These are phyloP conservation scores for Phanerochaete sordida DNA, from an alignment of 768 basidiomycete species.

Conservation along the genomic window DNA sequence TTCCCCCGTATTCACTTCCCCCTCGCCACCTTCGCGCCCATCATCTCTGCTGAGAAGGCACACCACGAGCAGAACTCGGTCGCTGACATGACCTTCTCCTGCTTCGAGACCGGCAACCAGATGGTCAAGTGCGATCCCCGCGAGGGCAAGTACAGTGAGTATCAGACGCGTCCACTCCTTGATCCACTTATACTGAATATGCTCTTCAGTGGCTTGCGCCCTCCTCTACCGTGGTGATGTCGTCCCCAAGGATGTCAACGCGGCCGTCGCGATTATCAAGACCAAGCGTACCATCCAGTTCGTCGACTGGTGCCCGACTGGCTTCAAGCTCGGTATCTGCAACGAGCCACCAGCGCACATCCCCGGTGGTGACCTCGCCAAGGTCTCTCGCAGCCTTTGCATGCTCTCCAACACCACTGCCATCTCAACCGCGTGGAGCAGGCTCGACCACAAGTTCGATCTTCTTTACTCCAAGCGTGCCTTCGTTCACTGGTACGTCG, in stretches of 20 bases:
- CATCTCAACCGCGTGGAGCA: slow-evolving; percentile 72
- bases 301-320: slow-evolving; percentile 78
- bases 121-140: slow-evolving; percentile 81
- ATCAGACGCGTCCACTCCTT: not conserved
- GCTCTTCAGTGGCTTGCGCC: slow-evolving; percentile 56
- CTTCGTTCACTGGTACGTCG: slow-evolving; percentile 63
- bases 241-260: slow-evolving; percentile 75
- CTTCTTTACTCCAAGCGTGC: slow-evolving; percentile 66
- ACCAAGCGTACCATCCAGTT: slow-evolving; percentile 79
- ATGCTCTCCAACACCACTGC: slow-evolving; percentile 77
- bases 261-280: slow-evolving; percentile 70
- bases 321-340: slow-evolving; percentile 78
- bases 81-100: slow-evolving; percentile 67
- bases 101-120: slow-evolving; percentile 76
- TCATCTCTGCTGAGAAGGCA: slow-evolving; percentile 61
- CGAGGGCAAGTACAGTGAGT: slow-evolving; percentile 72
- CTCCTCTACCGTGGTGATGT: slow-evolving; percentile 74
- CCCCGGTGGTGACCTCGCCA: slow-evolving; percentile 73
- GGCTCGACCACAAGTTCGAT: slow-evolving; percentile 78
- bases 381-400: slow-evolving; percentile 71
- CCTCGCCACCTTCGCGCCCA: slow-evolving; percentile 62
- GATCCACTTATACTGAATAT: not conserved
- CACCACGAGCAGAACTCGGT: slow-evolving; percentile 70
- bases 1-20: slow-evolving; percentile 71
- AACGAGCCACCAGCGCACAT: slow-evolving; percentile 75